phyloP scores from a whole-genome alignment of 225 moss, liverwort and hornwort genomes.

The Straminergon stramineum region DNA sequence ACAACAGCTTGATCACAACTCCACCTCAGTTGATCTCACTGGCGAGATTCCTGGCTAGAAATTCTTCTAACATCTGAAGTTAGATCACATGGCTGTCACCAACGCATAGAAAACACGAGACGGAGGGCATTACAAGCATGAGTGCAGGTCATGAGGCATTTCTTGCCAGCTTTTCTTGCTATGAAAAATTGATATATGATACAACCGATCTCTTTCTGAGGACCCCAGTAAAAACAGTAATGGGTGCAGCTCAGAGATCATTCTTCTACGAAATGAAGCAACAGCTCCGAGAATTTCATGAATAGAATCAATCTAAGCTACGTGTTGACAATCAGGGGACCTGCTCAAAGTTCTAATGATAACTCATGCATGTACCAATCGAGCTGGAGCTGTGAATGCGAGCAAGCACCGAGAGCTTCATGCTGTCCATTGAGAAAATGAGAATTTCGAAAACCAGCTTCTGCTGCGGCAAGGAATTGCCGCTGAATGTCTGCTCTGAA shows the following conservation, averaged over 20 bases:
- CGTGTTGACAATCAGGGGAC: neutral
- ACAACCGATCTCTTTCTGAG: neutral
- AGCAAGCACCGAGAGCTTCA: neutral
- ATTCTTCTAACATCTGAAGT: neutral
- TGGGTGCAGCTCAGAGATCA: neutral
- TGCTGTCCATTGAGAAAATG: neutral
- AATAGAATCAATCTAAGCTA: neutral
- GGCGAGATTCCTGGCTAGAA: neutral
- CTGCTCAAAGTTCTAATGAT: neutral
- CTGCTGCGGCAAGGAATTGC: neutral
- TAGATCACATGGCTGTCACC: neutral
- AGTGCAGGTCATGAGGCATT: neutral
- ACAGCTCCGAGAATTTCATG: neutral
- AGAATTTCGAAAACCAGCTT: neutral
- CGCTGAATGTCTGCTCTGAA: neutral
- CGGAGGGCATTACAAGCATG: neutral
- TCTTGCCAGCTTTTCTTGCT: neutral
- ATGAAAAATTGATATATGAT: neutral
- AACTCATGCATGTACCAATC: neutral
- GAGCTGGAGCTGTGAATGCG: neutral
- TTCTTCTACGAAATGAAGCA: neutral
- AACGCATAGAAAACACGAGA: neutral
- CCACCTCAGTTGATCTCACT: neutral
- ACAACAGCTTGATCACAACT: neutral
- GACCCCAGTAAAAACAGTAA: neutral